A percentile compares a stretch with the other conserved stretches of the same genome.
Conservation (phyloP, 108 stramenopile genomes). For the Chaetoceros muelleri region DNA sequence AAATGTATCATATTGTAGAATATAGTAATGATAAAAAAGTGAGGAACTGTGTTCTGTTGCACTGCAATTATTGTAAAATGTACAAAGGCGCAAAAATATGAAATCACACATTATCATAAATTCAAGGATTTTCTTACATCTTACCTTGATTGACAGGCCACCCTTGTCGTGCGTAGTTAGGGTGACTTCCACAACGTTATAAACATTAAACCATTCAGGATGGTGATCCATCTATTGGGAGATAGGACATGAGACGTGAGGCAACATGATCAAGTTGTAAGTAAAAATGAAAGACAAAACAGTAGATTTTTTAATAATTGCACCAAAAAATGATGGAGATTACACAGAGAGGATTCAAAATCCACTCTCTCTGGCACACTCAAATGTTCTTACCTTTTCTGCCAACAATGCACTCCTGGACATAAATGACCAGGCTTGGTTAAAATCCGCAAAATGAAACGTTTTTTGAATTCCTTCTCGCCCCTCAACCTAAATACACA, state of each 20-base stretch:
- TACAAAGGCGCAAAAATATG: too few relatives aligned
- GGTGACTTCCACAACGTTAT: conserved; percentile 85
- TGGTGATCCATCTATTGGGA: conserved; percentile 88
- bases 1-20: background rate
- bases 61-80: background rate
- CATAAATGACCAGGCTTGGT: conserved; percentile 93
- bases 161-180: conserved; percentile 74
- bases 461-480: conserved; percentile 68
- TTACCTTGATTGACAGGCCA: conserved; percentile 67
- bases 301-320: conserved; percentile 29
- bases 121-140: too few relatives aligned
- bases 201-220: conserved; percentile 98
- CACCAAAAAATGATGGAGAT: too few relatives aligned
- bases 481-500: conserved; percentile 3
- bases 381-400: conserved; percentile 50
- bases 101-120: too few relatives aligned
- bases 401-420: conserved; percentile 71
- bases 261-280: conserved; percentile 42
- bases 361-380: background rate
- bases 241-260: too few relatives aligned
- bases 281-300: conserved; percentile 27
- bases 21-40: background rate
- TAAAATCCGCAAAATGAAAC: conserved; percentile 74
- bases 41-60: too few relatives aligned
- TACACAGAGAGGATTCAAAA: background rate